These are phyloP conservation scores for Cubamyces lactineus DNA, from an alignment of 768 basidiomycete genomes.

Conservation along the genomic window DNA sequence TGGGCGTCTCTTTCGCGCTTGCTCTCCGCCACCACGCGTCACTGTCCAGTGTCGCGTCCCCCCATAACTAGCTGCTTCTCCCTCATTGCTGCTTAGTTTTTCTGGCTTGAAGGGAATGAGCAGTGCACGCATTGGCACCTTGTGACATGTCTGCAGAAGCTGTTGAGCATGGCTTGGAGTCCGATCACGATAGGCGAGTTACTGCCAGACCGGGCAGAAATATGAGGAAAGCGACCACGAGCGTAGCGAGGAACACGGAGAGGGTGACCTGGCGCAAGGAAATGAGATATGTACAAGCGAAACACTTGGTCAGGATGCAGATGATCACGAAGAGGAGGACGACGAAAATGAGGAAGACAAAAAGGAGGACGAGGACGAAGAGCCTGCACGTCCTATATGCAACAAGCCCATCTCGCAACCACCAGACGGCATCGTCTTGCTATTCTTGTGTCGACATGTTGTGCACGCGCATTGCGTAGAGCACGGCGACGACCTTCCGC, in stretches of 20 bases:
- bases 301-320: conserved; percentile 40
- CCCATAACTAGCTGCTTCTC: background rate
- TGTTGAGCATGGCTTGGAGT: conserved; percentile 12
- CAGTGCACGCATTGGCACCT: background rate
- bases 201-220: conserved; percentile 24
- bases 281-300: background rate
- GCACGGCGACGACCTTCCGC: conserved; percentile 65
- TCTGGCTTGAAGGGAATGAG: background rate
- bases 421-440: conserved; percentile 61
- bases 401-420: conserved; percentile 56
- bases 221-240: conserved; percentile 12
- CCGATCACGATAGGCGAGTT: background rate
- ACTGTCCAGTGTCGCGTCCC: too few relatives aligned
- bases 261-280: background rate
- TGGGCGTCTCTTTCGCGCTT: conserved; percentile 6
- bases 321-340: conserved; percentile 47
- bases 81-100: background rate
- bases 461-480: conserved; percentile 81
- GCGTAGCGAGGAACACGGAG: too few relatives aligned
- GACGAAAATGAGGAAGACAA: conserved; percentile 57
- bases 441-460: conserved; percentile 88
- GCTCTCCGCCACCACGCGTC: conserved; percentile 6
- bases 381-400: conserved; percentile 81
- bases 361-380: conserved; percentile 79
- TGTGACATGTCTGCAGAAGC: conserved; percentile 9